These are phyloP conservation scores for Diaporthe longicolla DNA, from an alignment of 2,329 filamentous ascomycete species.

Conservation along the genomic window DNA sequence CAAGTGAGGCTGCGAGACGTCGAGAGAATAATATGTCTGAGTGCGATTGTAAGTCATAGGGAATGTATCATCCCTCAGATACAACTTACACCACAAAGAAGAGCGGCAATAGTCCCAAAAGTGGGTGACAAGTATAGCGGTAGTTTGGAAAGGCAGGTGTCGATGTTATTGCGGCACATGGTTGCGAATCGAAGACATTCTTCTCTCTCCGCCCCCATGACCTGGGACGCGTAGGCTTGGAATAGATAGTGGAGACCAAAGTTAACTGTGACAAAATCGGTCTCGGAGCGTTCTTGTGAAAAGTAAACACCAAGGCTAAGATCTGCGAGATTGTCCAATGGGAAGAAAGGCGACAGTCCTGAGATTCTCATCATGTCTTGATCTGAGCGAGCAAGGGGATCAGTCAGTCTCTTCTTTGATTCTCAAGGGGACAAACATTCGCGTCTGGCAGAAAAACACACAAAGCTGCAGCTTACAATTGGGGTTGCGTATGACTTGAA, in stretches of 20 bases:
- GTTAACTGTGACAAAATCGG: background rate
- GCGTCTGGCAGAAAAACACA: accelerated
- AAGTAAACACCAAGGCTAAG: slow-evolving; percentile 11
- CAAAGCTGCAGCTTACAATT: background rate
- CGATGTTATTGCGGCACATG: background rate
- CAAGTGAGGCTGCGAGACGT: background rate
- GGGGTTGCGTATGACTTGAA: slow-evolving; percentile 12
- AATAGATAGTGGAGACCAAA: background rate
- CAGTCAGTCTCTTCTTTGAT: background rate
- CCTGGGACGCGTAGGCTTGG: background rate
- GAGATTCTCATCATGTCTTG: background rate
- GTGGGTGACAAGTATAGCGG: background rate
- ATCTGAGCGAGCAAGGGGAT: background rate
- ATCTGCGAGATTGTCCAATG: background rate
- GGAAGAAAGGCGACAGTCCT: background rate
- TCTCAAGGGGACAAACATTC: background rate
- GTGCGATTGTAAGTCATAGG: no score
- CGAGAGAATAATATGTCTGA: slow-evolving; percentile 4
- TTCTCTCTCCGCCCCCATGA: background rate
- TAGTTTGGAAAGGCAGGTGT: background rate
- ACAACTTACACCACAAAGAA: background rate
- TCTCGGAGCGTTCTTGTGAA: background rate
- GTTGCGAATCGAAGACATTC: background rate
- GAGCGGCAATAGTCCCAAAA: background rate
- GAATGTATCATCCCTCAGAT: background rate